Evolutionary conservation across 352 stramenopile genomes (phyloP), one percentile per base, ranked within the genome.

Genomic region (Phytophthora capsici): DNA sequence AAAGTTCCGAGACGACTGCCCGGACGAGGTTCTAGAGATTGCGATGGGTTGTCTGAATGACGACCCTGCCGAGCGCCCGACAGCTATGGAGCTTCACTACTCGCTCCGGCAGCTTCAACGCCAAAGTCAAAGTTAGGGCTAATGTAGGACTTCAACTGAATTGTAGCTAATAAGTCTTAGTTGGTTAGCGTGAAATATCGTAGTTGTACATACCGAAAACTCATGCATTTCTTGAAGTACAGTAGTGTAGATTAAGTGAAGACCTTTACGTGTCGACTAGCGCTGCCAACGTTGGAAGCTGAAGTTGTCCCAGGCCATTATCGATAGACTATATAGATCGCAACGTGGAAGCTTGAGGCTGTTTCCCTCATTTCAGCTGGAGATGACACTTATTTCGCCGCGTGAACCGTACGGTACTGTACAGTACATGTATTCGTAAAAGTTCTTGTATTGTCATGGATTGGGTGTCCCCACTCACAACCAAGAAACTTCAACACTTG

Each of bases 1-100:
- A 12, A 70, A 68, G 17, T 78, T 91, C 41, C 54, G 57, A 2
- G 52, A 63, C 19, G 73, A 87, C 23, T 92, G 83, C 36, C 86
- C 83, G 0, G 3, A 34, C 0, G 66, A 71, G 7, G 69, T 94
- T 16, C 52, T 75, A 0, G 53, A 80, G 6, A 67, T 92, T 10
- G 75, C 79, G 1, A 53, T 65, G 26, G 68, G 57, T 3, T 93
- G 84, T 43, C 48, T 93, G 23, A 68, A 76, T 8, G 69, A 80
- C 20, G 57, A 80, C 25, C 69, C 81, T 9, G 41, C 52, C 14
- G 71, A 80, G 28, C 77, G 84, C 0, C 80, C 79, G 28, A 85
- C 73, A 1, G 80, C 83, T 7, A 71, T 90, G 63, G 72, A 92
- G 64, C 62, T 94, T 20, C 70, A 87, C 37, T 89, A 89, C 57